Percentiles rank a stretch among this genome's conserved stretches.
Evolutionary conservation across 805 yeast genomes (phyloP).

Genomic region (Starmerella potacharoeniae): DNA sequence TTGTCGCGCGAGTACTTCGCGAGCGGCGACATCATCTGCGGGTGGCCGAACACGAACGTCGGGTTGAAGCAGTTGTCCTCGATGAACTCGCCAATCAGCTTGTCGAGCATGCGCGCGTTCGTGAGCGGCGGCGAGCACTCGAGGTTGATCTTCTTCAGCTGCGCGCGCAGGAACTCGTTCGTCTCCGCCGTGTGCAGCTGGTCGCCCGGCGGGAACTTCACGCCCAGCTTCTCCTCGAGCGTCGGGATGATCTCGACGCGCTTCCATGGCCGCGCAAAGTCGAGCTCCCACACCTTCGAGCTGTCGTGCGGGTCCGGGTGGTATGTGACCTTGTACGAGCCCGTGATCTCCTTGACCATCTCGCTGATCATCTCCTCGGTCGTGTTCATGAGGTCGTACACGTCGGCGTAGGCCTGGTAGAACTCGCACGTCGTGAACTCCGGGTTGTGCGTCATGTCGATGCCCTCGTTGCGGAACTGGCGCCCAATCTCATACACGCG

Average conservation of each 20-base stretch:
- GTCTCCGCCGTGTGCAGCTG: slow-evolving; percentile 90
- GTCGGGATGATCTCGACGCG: slow-evolving; percentile 96
- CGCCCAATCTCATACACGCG: slow-evolving; percentile 98
- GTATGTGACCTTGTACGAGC: slow-evolving; percentile 71
- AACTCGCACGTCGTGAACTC: slow-evolving; percentile 98
- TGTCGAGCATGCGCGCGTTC: slow-evolving; percentile 97
- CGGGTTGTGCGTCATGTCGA: slow-evolving; percentile 97
- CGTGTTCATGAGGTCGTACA: slow-evolving; percentile 79
- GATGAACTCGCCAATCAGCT: slow-evolving; percentile 81
- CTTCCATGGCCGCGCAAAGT: slow-evolving; percentile 96
- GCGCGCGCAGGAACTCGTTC: slow-evolving; percentile 72
- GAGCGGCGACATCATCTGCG: slow-evolving; percentile 98
- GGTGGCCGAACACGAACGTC: slow-evolving; percentile 96
- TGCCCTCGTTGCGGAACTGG: slow-evolving; percentile 97
- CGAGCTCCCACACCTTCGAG: slow-evolving; percentile 50
- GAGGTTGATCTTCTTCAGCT: slow-evolving; percentile 65
- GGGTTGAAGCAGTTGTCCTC: slow-evolving; percentile 95
- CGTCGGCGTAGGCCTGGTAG: slow-evolving; percentile 96
- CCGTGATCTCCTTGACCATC: slow-evolving; percentile 94
- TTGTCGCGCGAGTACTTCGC: slow-evolving; percentile 88
- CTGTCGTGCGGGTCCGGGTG: slow-evolving; percentile 93
- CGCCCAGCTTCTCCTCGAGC: slow-evolving; percentile 73
- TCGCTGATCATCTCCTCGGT: slow-evolving; percentile 89
- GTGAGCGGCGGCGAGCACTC: slow-evolving; percentile 90
- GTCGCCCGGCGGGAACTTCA: slow-evolving; percentile 91